Evolutionary conservation across 148 eudicot genomes (phyloP), one percentile per base, ranked within the genome.

Genomic region (Amaranthus hypochondriacus): DNA sequence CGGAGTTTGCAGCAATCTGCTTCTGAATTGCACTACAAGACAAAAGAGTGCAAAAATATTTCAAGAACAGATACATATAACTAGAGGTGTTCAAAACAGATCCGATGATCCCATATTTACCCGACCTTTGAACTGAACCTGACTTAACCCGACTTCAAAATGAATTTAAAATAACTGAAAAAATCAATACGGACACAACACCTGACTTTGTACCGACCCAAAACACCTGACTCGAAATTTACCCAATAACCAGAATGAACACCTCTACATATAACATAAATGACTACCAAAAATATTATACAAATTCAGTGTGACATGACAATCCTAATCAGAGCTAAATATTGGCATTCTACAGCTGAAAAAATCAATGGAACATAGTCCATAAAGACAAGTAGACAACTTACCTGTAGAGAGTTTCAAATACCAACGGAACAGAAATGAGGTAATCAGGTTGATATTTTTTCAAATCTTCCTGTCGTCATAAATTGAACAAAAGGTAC

Each of bases 381-480:
- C 39, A 44, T 14, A 44, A 42, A 50, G 21, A 48, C 39, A 66
- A n/a, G 43, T 13, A 12, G 39, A 52, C 10, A 56, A 79, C 83
- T 58, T 79, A 92, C 98, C 85, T 92, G 90, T 92, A 87, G 46
- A 95, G 97, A 18, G 91, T 90, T 87, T 95, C 96, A 83, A 78
- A 90, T 64, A 95, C 92, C 70, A 92, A 79, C 56, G 98, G 98
- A 81, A 95, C 97, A 61, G 96, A 80, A 75, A 95, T 82, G 73
- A 95, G 78, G 80, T 92, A 95, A 75, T 95, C 85, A 66, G 98
- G 97, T 68, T 88, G 97, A 83, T 86, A 87, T 44, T 77, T 80
- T 69, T 74, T 84, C 84, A 95, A 86, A 86, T 95, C 98, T 75
- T 95, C 98, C 98, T 95, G 78, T 65, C 21, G 62, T 74, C 77